phyloP scores from a whole-genome alignment of 139 green algal genomes.

The Zygnema circumcarinatum region DNA sequence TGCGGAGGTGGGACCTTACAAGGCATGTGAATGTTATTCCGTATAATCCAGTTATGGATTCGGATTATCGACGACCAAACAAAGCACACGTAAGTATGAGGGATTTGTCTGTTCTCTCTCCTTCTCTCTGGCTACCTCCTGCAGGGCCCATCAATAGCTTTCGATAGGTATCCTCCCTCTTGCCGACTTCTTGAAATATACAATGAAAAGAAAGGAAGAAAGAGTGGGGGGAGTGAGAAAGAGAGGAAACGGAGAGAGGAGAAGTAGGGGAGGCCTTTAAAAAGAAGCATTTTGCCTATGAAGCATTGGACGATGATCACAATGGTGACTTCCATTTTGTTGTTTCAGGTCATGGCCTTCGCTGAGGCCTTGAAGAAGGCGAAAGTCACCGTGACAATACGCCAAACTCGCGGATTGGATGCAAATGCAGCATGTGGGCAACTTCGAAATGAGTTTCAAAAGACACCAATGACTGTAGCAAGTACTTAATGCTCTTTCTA shows the following conservation, averaged over 20 bases:
- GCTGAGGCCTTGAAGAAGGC: constrained; percentile 70
- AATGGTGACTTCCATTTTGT: too few species aligned
- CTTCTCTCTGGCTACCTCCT: not conserved
- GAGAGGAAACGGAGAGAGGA: not conserved
- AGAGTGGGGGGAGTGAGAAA: not conserved
- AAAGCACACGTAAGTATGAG: constrained; percentile 43
- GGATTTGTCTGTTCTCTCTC: not conserved
- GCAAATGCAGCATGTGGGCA: constrained; percentile 95
- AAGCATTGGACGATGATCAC: too few species aligned
- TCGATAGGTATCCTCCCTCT: too few species aligned
- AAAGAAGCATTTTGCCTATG: too few species aligned
- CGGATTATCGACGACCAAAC: constrained; percentile 77
- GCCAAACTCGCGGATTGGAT: constrained; percentile 76
- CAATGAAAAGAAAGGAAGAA: too few species aligned
- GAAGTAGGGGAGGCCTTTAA: not conserved
- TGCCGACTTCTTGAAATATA: too few species aligned
- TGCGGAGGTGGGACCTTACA: constrained; percentile 71
- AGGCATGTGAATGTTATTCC: constrained; percentile 95
- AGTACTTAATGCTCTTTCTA: too few species aligned
- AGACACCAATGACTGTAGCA: constrained; percentile 70
- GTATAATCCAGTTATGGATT: constrained; percentile 92
- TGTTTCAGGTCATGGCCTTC: constrained; percentile 67
- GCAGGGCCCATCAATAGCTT: too few species aligned
- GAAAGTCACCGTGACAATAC: constrained; percentile 49
- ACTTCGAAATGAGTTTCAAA: constrained; percentile 91